phyloP scores from a whole-genome alignment of 495 filamentous ascomycete genomes.

The Tuber magnatum region DNA sequence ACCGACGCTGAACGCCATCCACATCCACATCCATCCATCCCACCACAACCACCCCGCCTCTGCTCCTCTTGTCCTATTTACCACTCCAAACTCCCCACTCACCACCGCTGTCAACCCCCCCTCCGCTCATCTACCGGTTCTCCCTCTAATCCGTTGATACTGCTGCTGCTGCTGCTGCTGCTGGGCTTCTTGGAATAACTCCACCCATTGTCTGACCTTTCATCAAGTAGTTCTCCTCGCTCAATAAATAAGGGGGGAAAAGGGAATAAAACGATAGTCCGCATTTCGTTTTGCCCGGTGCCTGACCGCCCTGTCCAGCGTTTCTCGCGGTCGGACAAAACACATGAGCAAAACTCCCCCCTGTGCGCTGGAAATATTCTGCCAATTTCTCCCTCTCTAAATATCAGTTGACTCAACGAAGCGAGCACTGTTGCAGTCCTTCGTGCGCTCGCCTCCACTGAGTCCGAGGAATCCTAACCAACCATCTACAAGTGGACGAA shows the following conservation, averaged over 20 bases:
- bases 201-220: background rate
- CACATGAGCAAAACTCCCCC: background rate
- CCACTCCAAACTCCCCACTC: background rate
- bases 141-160: background rate
- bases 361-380: background rate
- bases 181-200: background rate
- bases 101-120: background rate
- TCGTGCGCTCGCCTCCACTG: background rate
- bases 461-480: background rate
- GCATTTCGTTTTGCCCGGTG: background rate
- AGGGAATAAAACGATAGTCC: background rate
- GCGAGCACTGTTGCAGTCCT: background rate
- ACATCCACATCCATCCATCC: conserved; percentile 4
- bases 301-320: background rate
- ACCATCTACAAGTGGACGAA: background rate
- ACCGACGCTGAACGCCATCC: background rate
- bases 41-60: conserved; percentile 3
- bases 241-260: background rate
- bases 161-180: background rate
- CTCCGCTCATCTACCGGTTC: background rate
- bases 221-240: background rate
- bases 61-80: background rate
- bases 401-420: background rate
- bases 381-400: background rate
- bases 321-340: background rate